phyloP scores from a whole-genome alignment of 2,329 filamentous ascomycete genomes.

The Penicillium sp. region DNA sequence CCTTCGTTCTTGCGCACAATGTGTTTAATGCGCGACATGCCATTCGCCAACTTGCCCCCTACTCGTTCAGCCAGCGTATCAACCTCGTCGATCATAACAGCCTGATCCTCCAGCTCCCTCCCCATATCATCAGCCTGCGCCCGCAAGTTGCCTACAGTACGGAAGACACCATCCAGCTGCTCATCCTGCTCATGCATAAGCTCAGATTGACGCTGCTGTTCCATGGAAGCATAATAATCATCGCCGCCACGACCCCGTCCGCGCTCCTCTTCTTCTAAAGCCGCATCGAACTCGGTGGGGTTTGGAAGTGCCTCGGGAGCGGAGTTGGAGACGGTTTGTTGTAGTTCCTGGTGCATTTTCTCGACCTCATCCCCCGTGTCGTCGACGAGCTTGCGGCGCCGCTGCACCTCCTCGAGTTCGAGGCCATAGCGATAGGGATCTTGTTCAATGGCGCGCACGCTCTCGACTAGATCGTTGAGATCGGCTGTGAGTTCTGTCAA shows the following conservation, averaged over 20 bases:
- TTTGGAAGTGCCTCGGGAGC: constrained; percentile 55
- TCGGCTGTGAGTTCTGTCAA: constrained; percentile 77
- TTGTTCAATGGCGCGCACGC: constrained; percentile 82
- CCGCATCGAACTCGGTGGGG: constrained; percentile 58
- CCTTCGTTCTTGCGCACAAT: constrained; percentile 92
- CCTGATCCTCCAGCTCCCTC: constrained; percentile 91
- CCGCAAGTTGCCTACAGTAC: constrained; percentile 86
- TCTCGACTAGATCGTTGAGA: constrained; percentile 82
- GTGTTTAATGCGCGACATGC: constrained; percentile 81
- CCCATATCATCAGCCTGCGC: constrained; percentile 96
- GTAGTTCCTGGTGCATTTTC: constrained; percentile 82
- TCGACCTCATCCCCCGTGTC: constrained; percentile 89
- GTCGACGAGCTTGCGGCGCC: constrained; percentile 78
- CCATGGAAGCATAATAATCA: constrained; percentile 76
- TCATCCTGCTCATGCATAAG: constrained; percentile 95
- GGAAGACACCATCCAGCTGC: constrained; percentile 88
- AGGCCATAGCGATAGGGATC: constrained; percentile 87
- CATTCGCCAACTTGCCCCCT: constrained; percentile 78
- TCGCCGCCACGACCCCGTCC: constrained; percentile 43
- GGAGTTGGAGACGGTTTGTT: constrained; percentile 56
- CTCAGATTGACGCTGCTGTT: constrained; percentile 85
- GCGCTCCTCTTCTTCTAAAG: constrained; percentile 44
- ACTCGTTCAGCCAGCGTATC: constrained; percentile 86
- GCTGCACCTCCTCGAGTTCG: constrained; percentile 76
- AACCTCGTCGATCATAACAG: constrained; percentile 81